These are phyloP conservation scores for Pichia sp. DNA, from an alignment of 1,139 yeast genomes.

Conservation along the genomic window DNA sequence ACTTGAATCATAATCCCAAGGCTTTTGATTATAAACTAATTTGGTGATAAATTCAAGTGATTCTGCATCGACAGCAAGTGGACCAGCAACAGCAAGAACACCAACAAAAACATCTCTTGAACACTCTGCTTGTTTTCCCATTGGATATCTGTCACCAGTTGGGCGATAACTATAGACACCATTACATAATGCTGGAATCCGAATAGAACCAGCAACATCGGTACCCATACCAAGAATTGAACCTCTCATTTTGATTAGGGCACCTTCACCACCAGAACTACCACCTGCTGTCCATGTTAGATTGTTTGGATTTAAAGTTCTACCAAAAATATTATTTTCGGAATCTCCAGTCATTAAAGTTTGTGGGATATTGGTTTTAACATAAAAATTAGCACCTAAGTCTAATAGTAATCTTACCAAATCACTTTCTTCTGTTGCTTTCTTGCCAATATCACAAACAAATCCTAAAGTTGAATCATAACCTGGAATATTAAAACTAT, in stretches of 20 bases:
- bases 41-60: slow-evolving; percentile 62
- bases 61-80: slow-evolving; percentile 50
- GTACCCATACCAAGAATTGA: slow-evolving; percentile 59
- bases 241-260: slow-evolving; percentile 55
- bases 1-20: slow-evolving; percentile 50
- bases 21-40: slow-evolving; percentile 45
- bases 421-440: slow-evolving; percentile 40
- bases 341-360: slow-evolving; percentile 44
- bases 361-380: slow-evolving; percentile 39
- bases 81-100: slow-evolving; percentile 54
- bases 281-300: slow-evolving; percentile 52
- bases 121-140: slow-evolving; percentile 39
- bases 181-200: slow-evolving; percentile 25
- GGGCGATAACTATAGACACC: slow-evolving; percentile 10
- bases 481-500: slow-evolving; percentile 53
- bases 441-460: slow-evolving; percentile 20
- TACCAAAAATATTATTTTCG: slow-evolving; percentile 39
- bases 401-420: slow-evolving; percentile 37
- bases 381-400: slow-evolving; percentile 47
- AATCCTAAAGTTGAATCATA: slow-evolving; percentile 42
- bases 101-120: slow-evolving; percentile 51
- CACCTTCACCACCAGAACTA: slow-evolving; percentile 69
- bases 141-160: slow-evolving; percentile 2
- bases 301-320: slow-evolving; percentile 44
- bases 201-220: slow-evolving; percentile 51